Evolutionary conservation across 2,329 filamentous ascomycete species (phyloP).

Genomic region (Sporothrix inflata): DNA sequence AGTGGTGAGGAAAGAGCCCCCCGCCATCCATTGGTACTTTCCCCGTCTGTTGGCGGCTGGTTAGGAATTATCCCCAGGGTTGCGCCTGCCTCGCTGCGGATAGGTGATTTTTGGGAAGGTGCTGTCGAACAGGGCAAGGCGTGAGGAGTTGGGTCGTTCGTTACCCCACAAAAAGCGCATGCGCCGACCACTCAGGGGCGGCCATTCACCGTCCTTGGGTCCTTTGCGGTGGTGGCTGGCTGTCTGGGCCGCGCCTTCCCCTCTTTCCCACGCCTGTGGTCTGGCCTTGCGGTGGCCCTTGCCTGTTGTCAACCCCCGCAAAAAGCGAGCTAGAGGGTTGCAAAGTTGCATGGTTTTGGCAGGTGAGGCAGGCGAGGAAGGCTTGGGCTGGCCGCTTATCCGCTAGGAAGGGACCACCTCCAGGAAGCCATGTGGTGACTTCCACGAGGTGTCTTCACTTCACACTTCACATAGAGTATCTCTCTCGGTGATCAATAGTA

Average conservation of each 20-base stretch:
- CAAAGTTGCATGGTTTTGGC: not conserved
- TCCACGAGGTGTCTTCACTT: not conserved
- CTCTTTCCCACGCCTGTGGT: slow-evolving; percentile 13
- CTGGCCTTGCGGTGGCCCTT: not conserved
- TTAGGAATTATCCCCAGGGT: slow-evolving; percentile 7
- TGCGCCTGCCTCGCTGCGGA: slow-evolving; percentile 6
- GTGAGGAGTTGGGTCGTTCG: slow-evolving; percentile 20
- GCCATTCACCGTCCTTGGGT: not conserved
- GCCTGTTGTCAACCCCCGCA: slow-evolving; percentile 12
- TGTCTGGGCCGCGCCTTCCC: slow-evolving; percentile 17
- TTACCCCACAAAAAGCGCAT: not conserved
- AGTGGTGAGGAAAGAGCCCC: slow-evolving; percentile 14
- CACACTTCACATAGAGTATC: not conserved
- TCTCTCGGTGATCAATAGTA: too few relatives aligned
- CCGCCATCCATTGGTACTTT: slow-evolving; percentile 4
- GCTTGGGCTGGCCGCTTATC: slow-evolving; percentile 15
- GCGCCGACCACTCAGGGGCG: slow-evolving; percentile 7
- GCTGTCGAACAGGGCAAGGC: slow-evolving; percentile 24
- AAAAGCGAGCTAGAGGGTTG: not conserved
- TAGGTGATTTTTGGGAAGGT: slow-evolving; percentile 13
- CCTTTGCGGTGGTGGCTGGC: slow-evolving; percentile 12
- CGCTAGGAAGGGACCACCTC: not conserved
- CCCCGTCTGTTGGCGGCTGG: slow-evolving; percentile 13
- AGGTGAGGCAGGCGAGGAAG: not conserved
- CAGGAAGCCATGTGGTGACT: not conserved